phyloP scores from a whole-genome alignment of 139 green algal genomes.

The Auxenochlorella pyrenoidosa region DNA sequence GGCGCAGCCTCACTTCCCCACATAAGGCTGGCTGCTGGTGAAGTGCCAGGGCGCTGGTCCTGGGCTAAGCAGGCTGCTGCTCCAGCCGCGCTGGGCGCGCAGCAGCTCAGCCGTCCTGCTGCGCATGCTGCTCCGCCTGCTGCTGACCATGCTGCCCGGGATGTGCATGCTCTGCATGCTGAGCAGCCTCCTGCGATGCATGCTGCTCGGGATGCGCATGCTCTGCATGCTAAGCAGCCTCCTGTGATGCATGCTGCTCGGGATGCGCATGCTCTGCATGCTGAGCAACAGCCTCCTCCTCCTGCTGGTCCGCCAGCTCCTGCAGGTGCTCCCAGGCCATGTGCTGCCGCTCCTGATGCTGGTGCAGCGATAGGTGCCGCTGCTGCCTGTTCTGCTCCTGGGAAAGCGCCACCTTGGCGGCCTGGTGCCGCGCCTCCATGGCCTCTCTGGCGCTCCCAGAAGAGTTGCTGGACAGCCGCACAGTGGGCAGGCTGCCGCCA shows the following conservation, averaged over 20 bases:
- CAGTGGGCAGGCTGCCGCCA: neutral
- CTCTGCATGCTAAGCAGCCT: neutral
- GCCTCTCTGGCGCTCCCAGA: neutral
- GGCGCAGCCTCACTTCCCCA: no score
- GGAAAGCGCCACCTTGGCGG: neutral
- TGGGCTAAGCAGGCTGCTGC: neutral
- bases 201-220: no score
- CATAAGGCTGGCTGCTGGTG: no score
- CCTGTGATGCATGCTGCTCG: neutral
- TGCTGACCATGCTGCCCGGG: no score
- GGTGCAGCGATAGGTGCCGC: neutral
- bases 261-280: neutral
- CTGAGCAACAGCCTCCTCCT: neutral
- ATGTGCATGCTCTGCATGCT: no score
- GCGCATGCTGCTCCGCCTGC: no score
- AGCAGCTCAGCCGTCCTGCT: no score
- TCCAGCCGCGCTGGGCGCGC: neutral
- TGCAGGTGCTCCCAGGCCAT: neutral
- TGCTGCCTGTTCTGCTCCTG: neutral
- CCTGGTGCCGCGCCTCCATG: neutral
- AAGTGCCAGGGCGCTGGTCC: no score
- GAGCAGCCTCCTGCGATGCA: no score
- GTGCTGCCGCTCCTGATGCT: neutral
- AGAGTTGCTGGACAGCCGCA: no score
- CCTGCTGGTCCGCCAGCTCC: neutral